A percentile compares a stretch with the other conserved stretches of the same genome.
Conservation (phyloP, 1,139 yeast genomes). For the Protomyces arabidopsidicola region DNA sequence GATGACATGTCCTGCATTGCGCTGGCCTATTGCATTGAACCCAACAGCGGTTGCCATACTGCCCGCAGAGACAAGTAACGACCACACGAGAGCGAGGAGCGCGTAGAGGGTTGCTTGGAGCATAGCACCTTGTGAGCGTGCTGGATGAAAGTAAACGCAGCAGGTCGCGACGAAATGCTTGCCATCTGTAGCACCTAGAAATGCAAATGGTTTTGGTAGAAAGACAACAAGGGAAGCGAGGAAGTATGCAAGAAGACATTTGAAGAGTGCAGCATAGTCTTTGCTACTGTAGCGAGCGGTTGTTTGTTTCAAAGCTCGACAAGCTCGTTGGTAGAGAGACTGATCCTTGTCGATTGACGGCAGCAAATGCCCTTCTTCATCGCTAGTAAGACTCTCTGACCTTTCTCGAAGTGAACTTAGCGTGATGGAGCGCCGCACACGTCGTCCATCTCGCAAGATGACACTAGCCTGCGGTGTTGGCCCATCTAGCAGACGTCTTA, state of each 20-base stretch:
- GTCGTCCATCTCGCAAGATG: conserved; percentile 17
- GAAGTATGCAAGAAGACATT: conserved; percentile 67
- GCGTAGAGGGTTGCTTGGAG: conserved; percentile 66
- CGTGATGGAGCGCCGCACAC: conserved; percentile 24
- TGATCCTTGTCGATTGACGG: background rate
- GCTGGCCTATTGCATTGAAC: conserved; percentile 48
- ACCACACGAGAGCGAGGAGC: conserved; percentile 51
- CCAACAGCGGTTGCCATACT: conserved; percentile 54
- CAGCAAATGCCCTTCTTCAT: too few species aligned
- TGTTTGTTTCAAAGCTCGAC: background rate
- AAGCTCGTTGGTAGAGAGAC: background rate
- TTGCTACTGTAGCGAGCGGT: background rate
- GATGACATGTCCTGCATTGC: conserved; percentile 52
- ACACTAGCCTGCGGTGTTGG: conserved; percentile 18
- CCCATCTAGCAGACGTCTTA: background rate
- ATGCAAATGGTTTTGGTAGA: conserved; percentile 51
- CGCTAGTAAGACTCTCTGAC: background rate
- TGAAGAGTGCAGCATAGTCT: conserved; percentile 41
- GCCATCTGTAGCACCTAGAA: conserved; percentile 64
- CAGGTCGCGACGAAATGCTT: conserved; percentile 80
- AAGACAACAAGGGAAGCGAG: conserved; percentile 75
- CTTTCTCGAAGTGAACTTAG: conserved; percentile 9
- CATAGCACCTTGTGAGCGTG: conserved; percentile 77
- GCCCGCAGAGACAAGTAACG: conserved; percentile 52
- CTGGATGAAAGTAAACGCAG: conserved; percentile 79